Evolutionary conservation across 768 basidiomycete species (phyloP).

Genomic region (Russula dissimulans): DNA sequence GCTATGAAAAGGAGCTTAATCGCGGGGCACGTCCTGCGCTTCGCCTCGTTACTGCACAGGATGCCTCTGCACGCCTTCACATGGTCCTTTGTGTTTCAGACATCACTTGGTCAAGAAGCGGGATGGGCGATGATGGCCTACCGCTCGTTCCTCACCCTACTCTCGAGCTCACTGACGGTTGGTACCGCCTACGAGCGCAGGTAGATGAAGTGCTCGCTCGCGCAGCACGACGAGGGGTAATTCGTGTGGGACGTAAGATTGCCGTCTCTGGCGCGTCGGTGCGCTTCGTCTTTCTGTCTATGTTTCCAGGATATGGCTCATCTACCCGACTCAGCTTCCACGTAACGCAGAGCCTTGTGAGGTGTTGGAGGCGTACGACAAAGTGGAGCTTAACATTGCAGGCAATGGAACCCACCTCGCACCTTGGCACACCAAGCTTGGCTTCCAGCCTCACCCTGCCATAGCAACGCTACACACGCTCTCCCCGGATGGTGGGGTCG

Average conservation of each 20-base stretch:
- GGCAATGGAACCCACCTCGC: slow-evolving; percentile 85
- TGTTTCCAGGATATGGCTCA: slow-evolving; percentile 37
- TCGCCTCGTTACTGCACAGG: slow-evolving; percentile 72
- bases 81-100: slow-evolving; percentile 81
- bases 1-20: slow-evolving; percentile 41
- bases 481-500: slow-evolving; percentile 69
- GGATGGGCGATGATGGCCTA: slow-evolving; percentile 31
- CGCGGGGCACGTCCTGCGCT: slow-evolving; percentile 71
- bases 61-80: slow-evolving; percentile 67
- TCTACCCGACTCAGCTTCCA: slow-evolving; percentile 21
- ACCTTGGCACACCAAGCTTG: slow-evolving; percentile 83
- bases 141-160: slow-evolving; percentile 39
- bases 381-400: slow-evolving; percentile 52
- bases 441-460: slow-evolving; percentile 57
- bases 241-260: slow-evolving; percentile 77
- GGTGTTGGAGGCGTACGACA: slow-evolving; percentile 70
- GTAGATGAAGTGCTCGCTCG: slow-evolving; percentile 66
- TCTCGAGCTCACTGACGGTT: slow-evolving; percentile 94
- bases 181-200: slow-evolving; percentile 79
- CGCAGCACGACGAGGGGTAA: slow-evolving; percentile 54
- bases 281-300: neutral
- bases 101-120: slow-evolving; percentile 45
- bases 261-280: slow-evolving; percentile 74
- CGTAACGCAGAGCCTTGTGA: slow-evolving; percentile 62
- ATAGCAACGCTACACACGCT: slow-evolving; percentile 73